Base-by-base conservation (phyloP, 441 rosid species). In the Eruca vesicaria region DNA sequence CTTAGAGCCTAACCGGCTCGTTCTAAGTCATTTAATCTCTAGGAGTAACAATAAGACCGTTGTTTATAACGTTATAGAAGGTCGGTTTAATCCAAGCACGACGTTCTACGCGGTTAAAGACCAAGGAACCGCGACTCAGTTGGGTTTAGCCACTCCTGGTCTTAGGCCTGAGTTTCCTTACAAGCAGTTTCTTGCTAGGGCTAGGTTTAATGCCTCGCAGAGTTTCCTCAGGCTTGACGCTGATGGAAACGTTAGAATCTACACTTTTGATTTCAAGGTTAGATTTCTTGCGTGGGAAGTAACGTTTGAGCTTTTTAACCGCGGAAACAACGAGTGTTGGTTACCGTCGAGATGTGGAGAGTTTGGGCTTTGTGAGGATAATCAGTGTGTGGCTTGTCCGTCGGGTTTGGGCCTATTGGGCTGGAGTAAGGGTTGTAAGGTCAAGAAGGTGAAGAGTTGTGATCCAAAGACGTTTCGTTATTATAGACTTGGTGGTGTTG, bases 371-470 rank as follows among this genome's bases (percentile, higher is more conserved):
- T 84, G 91, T 56, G 82, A 80, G 36, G 81, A 86, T 9, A 80
- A 71, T 63, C 89, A 85, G 43, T 88, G 93, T 4, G 86, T 86
- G 31, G 89, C 85, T 2, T 90, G 88, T 72, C 87, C 87, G 9
- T 71, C 76, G 0, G 58, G 82, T 2, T 63, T 16, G 0, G 90
- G 87, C 10, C 45, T 84, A 9, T 11, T 72, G 59, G 87, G 91
- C 0, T 88, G 89, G 89, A 85, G 79, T 72, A 75, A 60, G 63
- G 35, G 62, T 19, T 86, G 89, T 66, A 55, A 43, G 18, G 45
- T 72, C 0, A 18, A 80, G 29, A 85, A 79, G 62, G 15, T 83
- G 38, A 29, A 73, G 8, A 78, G 82, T 41, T 78, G 89, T 57
- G 74, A 56, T 48, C 55, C 73, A 2, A 74, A 70, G 14, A 78